Conservation (phyloP, 1,284 basidiomycete species). For the Cryptococcus hybrid region DNA sequence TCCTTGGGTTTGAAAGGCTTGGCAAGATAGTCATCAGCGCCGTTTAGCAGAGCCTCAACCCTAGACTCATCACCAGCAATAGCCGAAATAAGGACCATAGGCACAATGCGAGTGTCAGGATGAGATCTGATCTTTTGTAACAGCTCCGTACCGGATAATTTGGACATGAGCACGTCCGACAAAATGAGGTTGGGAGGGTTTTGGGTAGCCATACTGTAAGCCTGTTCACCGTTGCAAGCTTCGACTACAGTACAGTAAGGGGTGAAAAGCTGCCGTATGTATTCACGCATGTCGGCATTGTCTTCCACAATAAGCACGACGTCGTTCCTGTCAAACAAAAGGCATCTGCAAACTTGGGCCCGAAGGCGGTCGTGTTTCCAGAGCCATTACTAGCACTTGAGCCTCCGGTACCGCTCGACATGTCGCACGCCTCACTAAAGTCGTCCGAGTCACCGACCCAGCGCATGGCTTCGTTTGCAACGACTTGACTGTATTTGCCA, state of each 20-base stretch:
- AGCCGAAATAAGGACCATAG: constrained; percentile 36
- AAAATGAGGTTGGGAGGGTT: constrained; percentile 35
- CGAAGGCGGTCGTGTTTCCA: not conserved
- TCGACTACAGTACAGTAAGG: constrained; percentile 47
- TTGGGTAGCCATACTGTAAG: constrained; percentile 32
- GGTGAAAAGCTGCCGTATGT: constrained; percentile 38
- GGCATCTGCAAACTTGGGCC: constrained; percentile 13
- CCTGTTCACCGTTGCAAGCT: constrained; percentile 47
- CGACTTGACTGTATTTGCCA: constrained; percentile 30
- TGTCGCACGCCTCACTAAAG: constrained; percentile 20
- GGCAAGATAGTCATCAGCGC: constrained; percentile 49
- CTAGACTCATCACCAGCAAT: constrained; percentile 32
- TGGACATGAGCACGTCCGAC: constrained; percentile 46
- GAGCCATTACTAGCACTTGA: constrained; percentile 5
- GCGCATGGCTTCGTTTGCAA: constrained; percentile 40
- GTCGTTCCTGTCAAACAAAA: constrained; percentile 33
- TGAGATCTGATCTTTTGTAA: constrained; percentile 24
- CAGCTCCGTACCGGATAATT: constrained; percentile 35
- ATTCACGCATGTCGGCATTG: constrained; percentile 41
- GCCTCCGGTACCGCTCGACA: not conserved
- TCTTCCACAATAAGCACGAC: constrained; percentile 37
- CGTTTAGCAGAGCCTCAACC: constrained; percentile 45
- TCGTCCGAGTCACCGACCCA: constrained; percentile 20
- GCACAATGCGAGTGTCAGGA: constrained; percentile 20
- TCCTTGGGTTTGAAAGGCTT: constrained; percentile 51